Base-by-base conservation (phyloP, 2,329 filamentous ascomycete species). In the Colletotrichum falcatum region DNA sequence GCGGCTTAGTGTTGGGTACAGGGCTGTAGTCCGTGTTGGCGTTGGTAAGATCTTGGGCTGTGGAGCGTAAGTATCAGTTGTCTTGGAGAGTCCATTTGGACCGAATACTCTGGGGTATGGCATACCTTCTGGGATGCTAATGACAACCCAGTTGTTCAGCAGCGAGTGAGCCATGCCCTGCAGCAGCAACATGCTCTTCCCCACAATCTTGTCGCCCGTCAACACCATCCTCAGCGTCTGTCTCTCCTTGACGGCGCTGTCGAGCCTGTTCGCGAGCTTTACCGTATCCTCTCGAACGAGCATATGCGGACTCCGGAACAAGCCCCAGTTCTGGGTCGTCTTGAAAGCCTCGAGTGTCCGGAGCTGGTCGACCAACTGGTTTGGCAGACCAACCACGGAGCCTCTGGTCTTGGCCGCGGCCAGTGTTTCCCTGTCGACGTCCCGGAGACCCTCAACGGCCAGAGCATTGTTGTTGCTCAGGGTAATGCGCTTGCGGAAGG, bases 401-500 rank as follows among this genome's bases (percentile, higher is more conserved):
- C 92, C 94, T 12, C 87, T 82, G 61, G 88, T 87, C 42, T 85
- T 83, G 37, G 83, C 81, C 65, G 87, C 83, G 23, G 86, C 80
- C 81, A 91, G 83, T 53, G 86, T 87, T 72, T 87, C 83, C 12
- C 81, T 78, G 16, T 82, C 85, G 65, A 97, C 78, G 59, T 91
- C 87, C 70, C 86, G 82, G 74, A 97, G 85, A 14, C 89, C 92
- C 30, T 85, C 78, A 9, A 98, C 92, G 70, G 91, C 89, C 46
- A 98, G 84, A 60, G 96, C 96, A 82, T 97, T 98, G 81, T 93
- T 92, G 83, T 98, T 99, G 85, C 92, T 95, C 71, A 99, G 89
- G 70, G 97, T 90, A 77, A 99, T 93, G 75, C 93, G 90, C 85
- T 97, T 97, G 74, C 94, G 91, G 78, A 93, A 86, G 35, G 93